Conservation (phyloP, 768 basidiomycete species). For the Pleurotus tuoliensis region DNA sequence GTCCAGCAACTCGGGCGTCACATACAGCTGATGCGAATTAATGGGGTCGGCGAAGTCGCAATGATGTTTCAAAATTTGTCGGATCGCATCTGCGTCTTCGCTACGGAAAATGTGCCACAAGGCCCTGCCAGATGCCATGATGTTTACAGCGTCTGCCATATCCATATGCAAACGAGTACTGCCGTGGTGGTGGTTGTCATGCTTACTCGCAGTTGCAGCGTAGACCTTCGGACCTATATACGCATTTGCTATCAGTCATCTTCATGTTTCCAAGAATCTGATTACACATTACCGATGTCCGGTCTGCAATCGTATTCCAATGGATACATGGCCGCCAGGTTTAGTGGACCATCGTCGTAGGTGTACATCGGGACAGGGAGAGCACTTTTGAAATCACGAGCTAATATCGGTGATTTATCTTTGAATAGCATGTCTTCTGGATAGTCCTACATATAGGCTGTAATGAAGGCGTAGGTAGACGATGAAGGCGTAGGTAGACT, state of each 20-base stretch:
- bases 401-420: too few relatives aligned
- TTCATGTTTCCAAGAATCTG: background rate
- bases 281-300: background rate
- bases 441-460: too few relatives aligned
- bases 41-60: background rate
- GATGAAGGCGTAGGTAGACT: too few relatives aligned
- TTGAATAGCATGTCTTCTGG: too few relatives aligned
- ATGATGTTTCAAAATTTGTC: constrained; percentile 44
- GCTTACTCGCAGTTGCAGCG: constrained; percentile 56
- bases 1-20: constrained; percentile 35
- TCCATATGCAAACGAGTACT: constrained; percentile 70
- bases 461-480: too few relatives aligned
- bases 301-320: background rate
- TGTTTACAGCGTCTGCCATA: constrained; percentile 68
- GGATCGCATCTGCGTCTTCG: constrained; percentile 51
- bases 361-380: background rate
- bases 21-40: background rate
- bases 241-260: background rate
- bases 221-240: constrained; percentile 65
- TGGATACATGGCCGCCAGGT: background rate
- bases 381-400: too few relatives aligned
- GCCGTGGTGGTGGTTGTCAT: constrained; percentile 49
- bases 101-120: constrained; percentile 69
- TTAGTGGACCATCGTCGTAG: background rate
- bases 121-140: constrained; percentile 63